phyloP scores from a whole-genome alignment of 2,329 filamentous ascomycete species.

The Verticillium alfalfae region DNA sequence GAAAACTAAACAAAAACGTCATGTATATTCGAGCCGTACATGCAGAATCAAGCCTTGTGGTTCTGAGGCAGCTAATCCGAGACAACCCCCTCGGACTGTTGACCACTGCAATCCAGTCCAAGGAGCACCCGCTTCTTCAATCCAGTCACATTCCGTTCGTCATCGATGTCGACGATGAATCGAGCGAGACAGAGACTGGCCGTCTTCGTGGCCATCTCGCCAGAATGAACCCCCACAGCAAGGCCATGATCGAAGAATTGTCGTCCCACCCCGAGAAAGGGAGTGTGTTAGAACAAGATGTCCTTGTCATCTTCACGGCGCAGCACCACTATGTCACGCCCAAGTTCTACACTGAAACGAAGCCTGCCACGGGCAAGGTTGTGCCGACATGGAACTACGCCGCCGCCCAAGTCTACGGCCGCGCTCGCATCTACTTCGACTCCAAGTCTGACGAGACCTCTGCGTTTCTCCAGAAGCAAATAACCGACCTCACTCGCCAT shows the following conservation, averaged over 20 bases:
- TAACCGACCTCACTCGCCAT: constrained; percentile 45
- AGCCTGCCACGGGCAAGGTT: constrained; percentile 58
- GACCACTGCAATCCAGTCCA: constrained; percentile 53
- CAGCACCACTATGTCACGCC: constrained; percentile 63
- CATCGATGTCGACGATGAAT: constrained; percentile 41
- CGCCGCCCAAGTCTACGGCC: constrained; percentile 59
- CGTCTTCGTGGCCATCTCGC: constrained; percentile 57
- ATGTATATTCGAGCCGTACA: constrained; percentile 56
- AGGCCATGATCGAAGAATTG: constrained; percentile 49
- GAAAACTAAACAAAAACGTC: background rate
- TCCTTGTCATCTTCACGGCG: constrained; percentile 58
- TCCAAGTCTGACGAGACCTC: constrained; percentile 35
- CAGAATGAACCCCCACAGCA: constrained; percentile 56
- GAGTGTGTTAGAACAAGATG: constrained; percentile 42
- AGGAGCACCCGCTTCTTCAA: constrained; percentile 41
- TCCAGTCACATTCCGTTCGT: constrained; percentile 57
- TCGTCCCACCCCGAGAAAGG: constrained; percentile 6
- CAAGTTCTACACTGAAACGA: constrained; percentile 63
- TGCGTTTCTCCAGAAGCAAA: constrained; percentile 43
- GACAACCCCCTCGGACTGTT: constrained; percentile 57
- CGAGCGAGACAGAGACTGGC: constrained; percentile 32
- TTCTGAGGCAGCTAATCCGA: constrained; percentile 50
- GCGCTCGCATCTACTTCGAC: constrained; percentile 47
- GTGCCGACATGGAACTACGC: constrained; percentile 69
- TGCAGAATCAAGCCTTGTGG: constrained; percentile 41